Evolutionary conservation across 2,329 filamentous ascomycete species (phyloP).

Genomic region (Alternaria atra): DNA sequence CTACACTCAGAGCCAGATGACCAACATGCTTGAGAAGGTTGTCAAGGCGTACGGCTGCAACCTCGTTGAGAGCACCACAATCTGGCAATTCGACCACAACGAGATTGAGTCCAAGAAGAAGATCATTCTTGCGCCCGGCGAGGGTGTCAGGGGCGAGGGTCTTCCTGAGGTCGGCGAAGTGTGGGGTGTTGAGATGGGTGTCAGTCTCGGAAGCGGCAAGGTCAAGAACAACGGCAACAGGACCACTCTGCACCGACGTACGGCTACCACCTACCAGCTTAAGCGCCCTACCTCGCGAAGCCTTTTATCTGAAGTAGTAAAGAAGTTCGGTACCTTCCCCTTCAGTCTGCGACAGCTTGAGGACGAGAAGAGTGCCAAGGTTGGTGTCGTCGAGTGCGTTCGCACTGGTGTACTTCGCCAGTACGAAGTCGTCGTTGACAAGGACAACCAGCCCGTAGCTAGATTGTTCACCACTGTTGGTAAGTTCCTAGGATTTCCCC

Average conservation of each 20-base stretch:
- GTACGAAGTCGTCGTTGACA: constrained; percentile 95
- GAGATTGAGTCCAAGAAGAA: constrained; percentile 99
- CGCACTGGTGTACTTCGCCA: constrained; percentile 90
- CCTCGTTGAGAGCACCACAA: constrained; percentile 96
- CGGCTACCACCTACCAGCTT: constrained; percentile 87
- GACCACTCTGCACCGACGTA: constrained; percentile 91
- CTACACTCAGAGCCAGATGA: constrained; percentile 86
- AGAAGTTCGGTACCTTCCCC: constrained; percentile 97
- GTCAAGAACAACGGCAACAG: constrained; percentile 89
- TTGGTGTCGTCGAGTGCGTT: constrained; percentile 96
- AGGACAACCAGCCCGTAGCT: constrained; percentile 84
- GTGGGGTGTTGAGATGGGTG: constrained; percentile 96
- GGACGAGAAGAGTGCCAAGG: constrained; percentile 93
- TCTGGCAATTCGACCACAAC: constrained; percentile 95
- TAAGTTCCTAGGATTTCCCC: constrained; percentile 74
- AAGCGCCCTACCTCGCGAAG: constrained; percentile 95
- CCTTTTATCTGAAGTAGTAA: constrained; percentile 91
- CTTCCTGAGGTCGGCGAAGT: constrained; percentile 88
- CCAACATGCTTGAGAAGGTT: constrained; percentile 86
- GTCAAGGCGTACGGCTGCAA: constrained; percentile 90
- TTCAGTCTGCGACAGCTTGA: constrained; percentile 98
- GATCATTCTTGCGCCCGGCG: constrained; percentile 88
- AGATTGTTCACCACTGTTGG: constrained; percentile 90
- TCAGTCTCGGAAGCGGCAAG: constrained; percentile 91
- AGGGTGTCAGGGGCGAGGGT: constrained; percentile 91